Evolutionary conservation across 23 red algal genomes (phyloP).

Genomic region (Gracilariopsis chorda): DNA sequence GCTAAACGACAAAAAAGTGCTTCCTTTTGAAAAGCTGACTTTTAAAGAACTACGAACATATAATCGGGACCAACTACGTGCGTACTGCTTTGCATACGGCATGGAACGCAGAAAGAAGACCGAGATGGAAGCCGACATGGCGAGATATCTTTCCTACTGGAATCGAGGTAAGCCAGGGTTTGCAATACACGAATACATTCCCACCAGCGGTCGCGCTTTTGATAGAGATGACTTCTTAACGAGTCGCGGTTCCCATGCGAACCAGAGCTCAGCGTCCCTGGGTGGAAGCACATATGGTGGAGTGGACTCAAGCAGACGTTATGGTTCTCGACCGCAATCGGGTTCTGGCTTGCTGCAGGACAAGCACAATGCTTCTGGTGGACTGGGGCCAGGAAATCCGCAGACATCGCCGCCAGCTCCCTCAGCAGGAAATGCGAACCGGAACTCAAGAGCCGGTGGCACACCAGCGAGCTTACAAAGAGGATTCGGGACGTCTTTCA

Average conservation of each 20-base stretch:
- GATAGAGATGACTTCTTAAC: constrained; percentile 16
- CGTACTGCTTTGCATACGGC: constrained; percentile 67
- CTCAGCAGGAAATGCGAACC: neutral
- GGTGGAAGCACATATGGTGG: neutral
- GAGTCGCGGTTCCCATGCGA: neutral
- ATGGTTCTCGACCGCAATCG: neutral
- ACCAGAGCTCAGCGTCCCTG: neutral
- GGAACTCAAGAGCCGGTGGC: neutral
- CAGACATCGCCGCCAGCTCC: constrained; percentile 9
- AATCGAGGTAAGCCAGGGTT: constrained; percentile 59
- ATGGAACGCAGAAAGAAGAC: constrained; percentile 63
- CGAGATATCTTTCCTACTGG: constrained; percentile 63
- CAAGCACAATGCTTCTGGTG: neutral
- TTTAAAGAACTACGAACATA: constrained; percentile 65
- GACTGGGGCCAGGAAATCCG: neutral
- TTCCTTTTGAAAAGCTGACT: constrained; percentile 69
- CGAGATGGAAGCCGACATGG: constrained; percentile 81
- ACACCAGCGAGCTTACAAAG: neutral
- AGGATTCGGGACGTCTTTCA: constrained; percentile 38
- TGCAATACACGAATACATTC: constrained; percentile 42
- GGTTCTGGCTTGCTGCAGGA: neutral
- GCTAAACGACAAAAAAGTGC: constrained; percentile 39
- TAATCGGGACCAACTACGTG: constrained; percentile 70
- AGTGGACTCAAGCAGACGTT: neutral
- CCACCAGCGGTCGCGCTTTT: constrained; percentile 6